Conservation (phyloP, 2,329 filamentous ascomycete genomes). For the Didymellaceae sp. region DNA sequence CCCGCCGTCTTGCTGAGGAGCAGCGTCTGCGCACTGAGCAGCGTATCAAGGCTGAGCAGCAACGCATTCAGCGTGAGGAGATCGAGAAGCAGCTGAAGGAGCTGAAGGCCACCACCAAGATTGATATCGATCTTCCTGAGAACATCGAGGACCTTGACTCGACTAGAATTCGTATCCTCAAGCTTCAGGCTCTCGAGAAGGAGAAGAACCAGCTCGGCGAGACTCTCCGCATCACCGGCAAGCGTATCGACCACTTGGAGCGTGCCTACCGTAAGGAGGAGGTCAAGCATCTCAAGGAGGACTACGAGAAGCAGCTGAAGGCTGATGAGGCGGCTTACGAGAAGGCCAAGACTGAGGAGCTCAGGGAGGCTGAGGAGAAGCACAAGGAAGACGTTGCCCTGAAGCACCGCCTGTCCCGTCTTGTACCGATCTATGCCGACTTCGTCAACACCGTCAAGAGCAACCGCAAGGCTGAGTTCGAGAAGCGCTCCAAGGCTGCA, state of each 20-base stretch:
- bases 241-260: slow-evolving; percentile 96
- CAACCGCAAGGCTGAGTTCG: slow-evolving; percentile 91
- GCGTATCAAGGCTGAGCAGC: slow-evolving; percentile 69
- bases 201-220: slow-evolving; percentile 97
- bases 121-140: slow-evolving; percentile 80
- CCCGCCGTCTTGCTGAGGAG: slow-evolving; percentile 87
- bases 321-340: slow-evolving; percentile 82
- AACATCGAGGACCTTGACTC: slow-evolving; percentile 73
- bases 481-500: slow-evolving; percentile 88
- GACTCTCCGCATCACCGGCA: slow-evolving; percentile 87
- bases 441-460: slow-evolving; percentile 85
- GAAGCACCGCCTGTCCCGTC: slow-evolving; percentile 86
- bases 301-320: slow-evolving; percentile 84
- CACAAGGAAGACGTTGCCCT: slow-evolving; percentile 91
- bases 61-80: slow-evolving; percentile 57
- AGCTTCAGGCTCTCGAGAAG: slow-evolving; percentile 92
- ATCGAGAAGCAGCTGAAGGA: slow-evolving; percentile 90
- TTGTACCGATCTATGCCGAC: slow-evolving; percentile 82
- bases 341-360: slow-evolving; percentile 74
- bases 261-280: slow-evolving; percentile 97
- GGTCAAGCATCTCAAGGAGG: slow-evolving; percentile 83
- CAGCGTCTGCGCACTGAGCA: slow-evolving; percentile 91
- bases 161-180: slow-evolving; percentile 83
- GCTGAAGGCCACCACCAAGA: slow-evolving; percentile 87
- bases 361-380: slow-evolving; percentile 82